phyloP scores from a whole-genome alignment of 2,329 filamentous ascomycete genomes.

The Xylaria sp. region DNA sequence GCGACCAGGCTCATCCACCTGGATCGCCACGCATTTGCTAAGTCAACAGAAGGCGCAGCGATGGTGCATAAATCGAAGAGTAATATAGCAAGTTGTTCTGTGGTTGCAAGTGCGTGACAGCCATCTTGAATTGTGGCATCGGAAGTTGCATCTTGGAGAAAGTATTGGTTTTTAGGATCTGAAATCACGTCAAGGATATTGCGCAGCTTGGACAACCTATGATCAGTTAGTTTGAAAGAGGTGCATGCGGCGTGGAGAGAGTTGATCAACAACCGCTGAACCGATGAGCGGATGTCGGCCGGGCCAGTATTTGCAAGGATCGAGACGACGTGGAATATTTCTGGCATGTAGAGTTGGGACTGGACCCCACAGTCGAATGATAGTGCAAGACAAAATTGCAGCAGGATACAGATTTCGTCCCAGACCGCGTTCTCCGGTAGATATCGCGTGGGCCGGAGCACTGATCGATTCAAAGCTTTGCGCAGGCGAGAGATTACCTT shows the following conservation, averaged over 20 bases:
- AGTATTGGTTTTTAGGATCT: slow-evolving; percentile 65
- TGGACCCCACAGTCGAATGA: slow-evolving; percentile 76
- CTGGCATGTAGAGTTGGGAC: slow-evolving; percentile 73
- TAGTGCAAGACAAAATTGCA: slow-evolving; percentile 72
- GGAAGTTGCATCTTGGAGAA: slow-evolving; percentile 63
- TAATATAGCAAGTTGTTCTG: slow-evolving; percentile 69
- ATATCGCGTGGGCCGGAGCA: slow-evolving; percentile 71
- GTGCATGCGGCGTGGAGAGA: slow-evolving; percentile 75
- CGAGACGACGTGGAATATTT: slow-evolving; percentile 76
- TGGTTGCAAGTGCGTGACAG: slow-evolving; percentile 62
- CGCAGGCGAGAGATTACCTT: slow-evolving; percentile 72
- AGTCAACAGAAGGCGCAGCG: slow-evolving; percentile 71
- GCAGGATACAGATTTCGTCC: slow-evolving; percentile 73
- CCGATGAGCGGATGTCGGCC: slow-evolving; percentile 64
- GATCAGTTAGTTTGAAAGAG: slow-evolving; percentile 70
- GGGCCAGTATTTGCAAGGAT: slow-evolving; percentile 75
- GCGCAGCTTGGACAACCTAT: slow-evolving; percentile 64
- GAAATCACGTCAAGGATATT: slow-evolving; percentile 67
- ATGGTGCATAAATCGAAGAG: slow-evolving; percentile 72
- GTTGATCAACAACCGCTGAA: slow-evolving; percentile 73
- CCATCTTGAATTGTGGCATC: slow-evolving; percentile 65
- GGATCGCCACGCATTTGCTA: slow-evolving; percentile 75
- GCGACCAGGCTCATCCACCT: slow-evolving; percentile 79
- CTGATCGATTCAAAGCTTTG: slow-evolving; percentile 74
- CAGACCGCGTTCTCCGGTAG: slow-evolving; percentile 74